Percentiles rank a stretch among this genome's conserved stretches.
phyloP scores from a whole-genome alignment of 352 stramenopile genomes.

The Aphanomyces astaci region DNA sequence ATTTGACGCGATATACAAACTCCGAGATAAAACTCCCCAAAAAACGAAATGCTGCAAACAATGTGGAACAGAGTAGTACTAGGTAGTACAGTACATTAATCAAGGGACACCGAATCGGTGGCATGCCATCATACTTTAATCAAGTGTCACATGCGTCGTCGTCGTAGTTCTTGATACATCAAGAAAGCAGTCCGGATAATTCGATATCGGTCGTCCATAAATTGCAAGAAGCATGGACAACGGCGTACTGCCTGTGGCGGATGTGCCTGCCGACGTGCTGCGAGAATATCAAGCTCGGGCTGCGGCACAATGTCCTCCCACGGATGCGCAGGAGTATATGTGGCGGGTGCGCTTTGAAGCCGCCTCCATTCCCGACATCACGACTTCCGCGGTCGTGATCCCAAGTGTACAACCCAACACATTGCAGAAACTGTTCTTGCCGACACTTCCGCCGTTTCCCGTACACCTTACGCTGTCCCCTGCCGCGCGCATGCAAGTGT shows the following conservation, averaged over 20 bases:
- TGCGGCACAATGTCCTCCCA: conserved; percentile 35
- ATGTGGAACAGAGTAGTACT: no score
- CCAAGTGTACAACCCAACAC: conserved; percentile 54
- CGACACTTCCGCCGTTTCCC: conserved; percentile 43
- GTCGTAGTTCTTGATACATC: no score
- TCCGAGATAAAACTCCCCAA: no score
- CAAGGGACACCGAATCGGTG: no score
- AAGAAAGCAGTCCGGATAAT: conserved; percentile 5
- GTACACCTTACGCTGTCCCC: conserved; percentile 22
- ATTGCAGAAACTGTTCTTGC: conserved; percentile 53
- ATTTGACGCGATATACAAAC: no score
- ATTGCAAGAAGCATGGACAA: neutral
- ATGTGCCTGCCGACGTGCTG: neutral
- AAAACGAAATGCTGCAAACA: no score
- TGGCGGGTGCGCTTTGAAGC: conserved; percentile 77
- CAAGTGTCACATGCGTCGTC: neutral
- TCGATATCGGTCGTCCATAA: neutral
- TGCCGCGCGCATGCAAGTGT: conserved; percentile 38
- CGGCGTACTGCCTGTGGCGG: neutral
- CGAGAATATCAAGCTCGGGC: neutral
- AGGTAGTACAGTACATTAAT: no score
- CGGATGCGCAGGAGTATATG: conserved; percentile 77
- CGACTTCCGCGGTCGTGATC: conserved; percentile 43
- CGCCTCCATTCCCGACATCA: conserved; percentile 66
- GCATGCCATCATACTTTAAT: neutral